These are phyloP conservation scores for Caloboletus firmus DNA, from an alignment of 1,284 basidiomycete species.

Conservation along the genomic window DNA sequence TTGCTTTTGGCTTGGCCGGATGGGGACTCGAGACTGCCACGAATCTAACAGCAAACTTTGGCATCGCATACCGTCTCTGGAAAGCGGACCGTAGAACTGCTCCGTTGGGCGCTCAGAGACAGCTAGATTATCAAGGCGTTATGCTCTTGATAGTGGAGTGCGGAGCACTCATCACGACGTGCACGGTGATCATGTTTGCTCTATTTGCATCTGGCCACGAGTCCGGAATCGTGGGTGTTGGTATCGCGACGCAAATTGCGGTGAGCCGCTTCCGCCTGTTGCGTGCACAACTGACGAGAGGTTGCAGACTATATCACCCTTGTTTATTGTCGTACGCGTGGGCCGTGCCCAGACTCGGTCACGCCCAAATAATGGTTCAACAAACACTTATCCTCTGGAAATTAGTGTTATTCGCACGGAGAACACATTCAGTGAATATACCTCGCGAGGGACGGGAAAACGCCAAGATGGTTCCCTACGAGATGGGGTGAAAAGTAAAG, in stretches of 20 bases:
- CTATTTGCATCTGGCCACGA: slow-evolving; percentile 16
- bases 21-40: slow-evolving; percentile 22
- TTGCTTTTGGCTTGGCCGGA: slow-evolving; percentile 13
- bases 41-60: slow-evolving; percentile 20
- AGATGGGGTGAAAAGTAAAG: not conserved
- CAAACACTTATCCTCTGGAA: slow-evolving; percentile 4
- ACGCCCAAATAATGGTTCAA: not conserved
- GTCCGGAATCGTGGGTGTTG: slow-evolving; percentile 14
- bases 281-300: not conserved
- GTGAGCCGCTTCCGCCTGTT: slow-evolving; percentile 6
- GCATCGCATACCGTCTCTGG: slow-evolving; percentile 24
- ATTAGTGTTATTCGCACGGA: slow-evolving; percentile 5
- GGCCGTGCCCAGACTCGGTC: slow-evolving; percentile 7
- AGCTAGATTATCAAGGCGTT: slow-evolving; percentile 9
- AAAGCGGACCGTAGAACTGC: slow-evolving; percentile 4
- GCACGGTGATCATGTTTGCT: slow-evolving; percentile 21
- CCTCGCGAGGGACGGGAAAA: slow-evolving; percentile 1
- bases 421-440: not conserved
- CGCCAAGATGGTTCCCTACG: too few relatives aligned
- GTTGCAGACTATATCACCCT: slow-evolving; percentile 18
- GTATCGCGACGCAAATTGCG: slow-evolving; percentile 21
- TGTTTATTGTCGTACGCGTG: slow-evolving; percentile 21
- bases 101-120: slow-evolving; percentile 7
- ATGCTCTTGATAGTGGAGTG: slow-evolving; percentile 22
- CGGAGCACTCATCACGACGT: slow-evolving; percentile 22